These are phyloP conservation scores for Hyaloscypha variabilis DNA, from an alignment of 495 filamentous ascomycete genomes.

Conservation along the genomic window DNA sequence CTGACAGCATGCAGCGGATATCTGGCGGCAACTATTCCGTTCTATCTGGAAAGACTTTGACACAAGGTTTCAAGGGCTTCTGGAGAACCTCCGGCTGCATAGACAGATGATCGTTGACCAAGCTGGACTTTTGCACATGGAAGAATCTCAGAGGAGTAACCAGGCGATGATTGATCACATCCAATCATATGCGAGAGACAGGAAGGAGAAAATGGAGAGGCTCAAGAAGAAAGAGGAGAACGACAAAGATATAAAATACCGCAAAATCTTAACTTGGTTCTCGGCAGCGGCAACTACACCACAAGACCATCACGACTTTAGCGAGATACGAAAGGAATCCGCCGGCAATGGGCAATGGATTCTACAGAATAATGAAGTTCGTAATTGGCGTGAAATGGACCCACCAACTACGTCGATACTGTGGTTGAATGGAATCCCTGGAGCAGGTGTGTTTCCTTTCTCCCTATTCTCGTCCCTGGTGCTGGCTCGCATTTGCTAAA, in stretches of 20 bases:
- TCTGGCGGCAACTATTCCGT: conserved; percentile 39
- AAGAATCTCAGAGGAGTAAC: conserved; percentile 21
- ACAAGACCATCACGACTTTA: conserved; percentile 30
- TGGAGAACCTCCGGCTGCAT: conserved; percentile 41
- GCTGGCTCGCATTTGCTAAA: conserved; percentile 9
- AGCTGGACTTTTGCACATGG: conserved; percentile 30
- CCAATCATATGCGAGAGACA: conserved; percentile 18
- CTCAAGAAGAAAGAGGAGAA: conserved; percentile 22
- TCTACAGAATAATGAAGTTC: conserved; percentile 30
- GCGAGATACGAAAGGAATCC: conserved; percentile 30
- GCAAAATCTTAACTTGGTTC: conserved; percentile 36
- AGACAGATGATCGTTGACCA: conserved; percentile 38
- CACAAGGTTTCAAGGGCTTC: conserved; percentile 35
- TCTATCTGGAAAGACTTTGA: conserved; percentile 45
- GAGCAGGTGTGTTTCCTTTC: conserved; percentile 38
- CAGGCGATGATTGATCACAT: conserved; percentile 9
- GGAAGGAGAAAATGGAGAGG: neutral
- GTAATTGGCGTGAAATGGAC: conserved; percentile 35
- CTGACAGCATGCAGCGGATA: conserved; percentile 19
- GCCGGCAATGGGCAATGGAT: conserved; percentile 40
- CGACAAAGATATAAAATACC: conserved; percentile 23
- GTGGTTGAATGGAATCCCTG: conserved; percentile 50
- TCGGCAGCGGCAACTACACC: conserved; percentile 24
- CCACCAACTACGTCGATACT: conserved; percentile 30
- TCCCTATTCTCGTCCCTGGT: conserved; percentile 1